A percentile compares a stretch with the other conserved stretches of the same genome.
phyloP scores from a whole-genome alignment of 1,284 basidiomycete species.

The Trichosporon sp. region DNA sequence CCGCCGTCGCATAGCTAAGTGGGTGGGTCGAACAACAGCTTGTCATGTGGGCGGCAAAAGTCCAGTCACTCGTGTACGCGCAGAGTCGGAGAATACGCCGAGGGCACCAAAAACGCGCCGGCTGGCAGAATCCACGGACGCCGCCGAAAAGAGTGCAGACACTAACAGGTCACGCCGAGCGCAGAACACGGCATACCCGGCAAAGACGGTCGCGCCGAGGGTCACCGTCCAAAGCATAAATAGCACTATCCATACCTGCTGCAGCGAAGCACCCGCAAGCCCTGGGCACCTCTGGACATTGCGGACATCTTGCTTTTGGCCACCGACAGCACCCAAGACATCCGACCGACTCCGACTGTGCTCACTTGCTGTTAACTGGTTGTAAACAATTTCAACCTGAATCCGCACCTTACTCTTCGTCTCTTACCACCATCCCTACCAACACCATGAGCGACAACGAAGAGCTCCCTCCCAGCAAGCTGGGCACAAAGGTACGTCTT shows the following conservation, averaged over 20 bases:
- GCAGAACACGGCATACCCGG: background rate
- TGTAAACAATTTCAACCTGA: conserved; percentile 6
- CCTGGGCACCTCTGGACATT: background rate
- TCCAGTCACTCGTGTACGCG: background rate
- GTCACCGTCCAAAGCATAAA: background rate
- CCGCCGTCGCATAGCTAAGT: conserved; percentile 10
- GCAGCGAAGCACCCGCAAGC: no score
- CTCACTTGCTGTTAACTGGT: background rate
- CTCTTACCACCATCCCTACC: background rate
- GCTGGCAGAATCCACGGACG: background rate
- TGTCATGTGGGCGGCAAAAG: background rate
- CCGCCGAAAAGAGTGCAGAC: background rate
- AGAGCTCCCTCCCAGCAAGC: conserved; percentile 54
- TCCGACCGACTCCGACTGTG: background rate
- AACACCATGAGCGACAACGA: conserved; percentile 40
- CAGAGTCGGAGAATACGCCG: background rate
- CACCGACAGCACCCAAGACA: background rate
- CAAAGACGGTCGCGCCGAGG: background rate
- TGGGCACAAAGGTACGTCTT: conserved; percentile 49
- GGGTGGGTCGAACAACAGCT: background rate
- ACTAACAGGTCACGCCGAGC: background rate
- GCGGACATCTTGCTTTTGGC: background rate
- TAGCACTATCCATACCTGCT: background rate
- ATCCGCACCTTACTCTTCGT: background rate
- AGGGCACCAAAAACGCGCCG: conserved; percentile 1